phyloP scores from a whole-genome alignment of 345 rosid genomes.

The Aquilaria sinensis region DNA sequence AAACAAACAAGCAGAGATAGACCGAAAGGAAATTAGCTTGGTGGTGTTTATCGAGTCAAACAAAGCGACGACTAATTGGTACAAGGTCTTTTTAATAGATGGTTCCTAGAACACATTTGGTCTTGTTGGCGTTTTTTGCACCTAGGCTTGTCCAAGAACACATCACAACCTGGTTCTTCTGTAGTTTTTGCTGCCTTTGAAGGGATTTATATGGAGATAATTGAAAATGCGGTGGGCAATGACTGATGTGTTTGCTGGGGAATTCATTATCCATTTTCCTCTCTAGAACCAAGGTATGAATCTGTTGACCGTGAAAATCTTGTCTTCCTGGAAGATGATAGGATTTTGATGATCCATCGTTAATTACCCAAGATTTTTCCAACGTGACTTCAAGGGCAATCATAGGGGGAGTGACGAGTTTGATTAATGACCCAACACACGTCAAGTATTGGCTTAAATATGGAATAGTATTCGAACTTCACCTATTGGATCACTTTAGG shows the following conservation, averaged over 20 bases:
- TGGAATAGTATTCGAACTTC: too few relatives aligned
- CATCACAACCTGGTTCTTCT: background rate
- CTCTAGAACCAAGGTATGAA: background rate
- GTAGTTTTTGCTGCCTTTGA: background rate
- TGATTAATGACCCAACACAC: background rate
- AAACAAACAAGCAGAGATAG: too few relatives aligned
- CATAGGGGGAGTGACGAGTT: conserved; percentile 4
- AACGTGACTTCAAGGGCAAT: conserved; percentile 5
- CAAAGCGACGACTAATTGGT: too few relatives aligned
- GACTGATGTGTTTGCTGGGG: conserved; percentile 9
- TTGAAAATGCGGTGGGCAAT: background rate
- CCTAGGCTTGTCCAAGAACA: too few relatives aligned
- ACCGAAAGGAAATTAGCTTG: too few relatives aligned
- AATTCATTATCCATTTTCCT: conserved; percentile 1
- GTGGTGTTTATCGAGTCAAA: too few relatives aligned
- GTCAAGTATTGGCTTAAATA: too few relatives aligned
- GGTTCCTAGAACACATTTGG: too few relatives aligned
- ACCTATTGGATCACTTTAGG: too few relatives aligned
- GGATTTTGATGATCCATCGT: conserved; percentile 5
- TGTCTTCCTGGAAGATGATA: conserved; percentile 5
- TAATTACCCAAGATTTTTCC: conserved; percentile 3
- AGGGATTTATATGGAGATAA: conserved; percentile 3
- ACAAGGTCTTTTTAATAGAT: too few relatives aligned
- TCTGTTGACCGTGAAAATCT: background rate
- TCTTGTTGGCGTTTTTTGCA: too few relatives aligned